Evolutionary conservation across 2,329 filamentous ascomycete species (phyloP), one percentile per base, ranked within the genome.

Genomic region (Neopestalotiopsis sp.): DNA sequence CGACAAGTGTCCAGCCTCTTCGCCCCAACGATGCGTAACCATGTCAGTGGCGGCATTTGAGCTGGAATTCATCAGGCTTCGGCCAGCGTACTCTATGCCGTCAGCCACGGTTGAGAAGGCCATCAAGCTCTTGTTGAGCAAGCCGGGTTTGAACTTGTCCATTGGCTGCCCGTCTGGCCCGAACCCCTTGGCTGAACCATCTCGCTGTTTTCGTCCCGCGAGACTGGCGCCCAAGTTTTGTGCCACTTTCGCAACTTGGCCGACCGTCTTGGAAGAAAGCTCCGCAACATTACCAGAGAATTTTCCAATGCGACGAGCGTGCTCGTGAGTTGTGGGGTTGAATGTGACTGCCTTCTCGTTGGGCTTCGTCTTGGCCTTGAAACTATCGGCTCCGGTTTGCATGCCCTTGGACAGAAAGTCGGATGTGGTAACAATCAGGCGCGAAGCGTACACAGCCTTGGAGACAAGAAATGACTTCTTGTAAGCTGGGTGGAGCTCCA

Each of bases 91-190:
- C 73, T 97, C 95, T 69, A 98, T 92, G 49, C 96, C 96, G 76
- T 99, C 96, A 30, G 94, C 93, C 59, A 99, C 89, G 0, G 96
- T 99, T 53, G 92, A 94, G 80, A 98, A 98, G 0, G 96, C 96
- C 84, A 99, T 98, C 84, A 99, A 85, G 71, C 91, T 94, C 86
- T 97, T 98, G 83, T 99, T 99, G 73, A 99, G 83, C 38, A 99
- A 83, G 5, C 96, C 95, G 0, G 96, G 95, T 81, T 97, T 97
- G 82, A 96, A 97, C 20, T 79, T 80, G 1, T 87, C 84, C 6
- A 89, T 77, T 4, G 87, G 85, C 65, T 90, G 90, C 45, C 93
- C 93, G 70, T 95, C 89, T 69, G 90, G 88, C 69, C 93, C 93
- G 69, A 87, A 88, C 1, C 91, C 90, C 75, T 87, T 89, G 14